A percentile compares a stretch with the other conserved stretches of the same genome.
Conservation (phyloP, 257 asterid genomes). For the Solanum habrochaites region DNA sequence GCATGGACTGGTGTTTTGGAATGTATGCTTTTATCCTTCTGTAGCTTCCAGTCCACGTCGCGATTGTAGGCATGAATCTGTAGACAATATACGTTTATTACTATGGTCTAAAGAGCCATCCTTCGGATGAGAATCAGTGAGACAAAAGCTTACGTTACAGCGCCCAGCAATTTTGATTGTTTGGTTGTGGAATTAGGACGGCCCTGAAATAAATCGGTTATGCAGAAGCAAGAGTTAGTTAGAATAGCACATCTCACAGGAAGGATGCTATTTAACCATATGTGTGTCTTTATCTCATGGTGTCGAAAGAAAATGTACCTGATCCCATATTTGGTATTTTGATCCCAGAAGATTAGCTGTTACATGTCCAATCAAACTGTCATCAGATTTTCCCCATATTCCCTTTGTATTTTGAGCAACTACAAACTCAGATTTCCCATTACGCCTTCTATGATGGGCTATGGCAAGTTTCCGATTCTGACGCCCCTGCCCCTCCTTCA, state of each 20-base stretch:
- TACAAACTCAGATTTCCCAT: constrained; percentile 72
- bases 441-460: constrained; percentile 54
- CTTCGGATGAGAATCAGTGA: not conserved
- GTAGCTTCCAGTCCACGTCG: constrained; percentile 77
- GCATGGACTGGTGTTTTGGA: constrained; percentile 90
- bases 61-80: constrained; percentile 62
- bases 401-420: constrained; percentile 58
- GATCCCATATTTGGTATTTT: constrained; percentile 74
- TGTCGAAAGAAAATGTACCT: constrained; percentile 25
- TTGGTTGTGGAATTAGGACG: constrained; percentile 27
- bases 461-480: constrained; percentile 83
- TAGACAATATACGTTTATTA: not conserved
- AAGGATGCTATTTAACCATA: not conserved
- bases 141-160: constrained; percentile 42
- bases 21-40: constrained; percentile 86
- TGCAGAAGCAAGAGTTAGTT: not conserved
- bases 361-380: constrained; percentile 54
- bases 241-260: not conserved
- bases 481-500: constrained; percentile 88
- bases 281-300: not conserved
- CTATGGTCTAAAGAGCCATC: not conserved
- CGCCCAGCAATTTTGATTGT: constrained; percentile 53
- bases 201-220: constrained; percentile 34
- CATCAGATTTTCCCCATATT: constrained; percentile 29
- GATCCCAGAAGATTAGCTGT: constrained; percentile 75